Base-by-base conservation (phyloP, 305 asterid genomes). In the Fraxinus greggii region DNA sequence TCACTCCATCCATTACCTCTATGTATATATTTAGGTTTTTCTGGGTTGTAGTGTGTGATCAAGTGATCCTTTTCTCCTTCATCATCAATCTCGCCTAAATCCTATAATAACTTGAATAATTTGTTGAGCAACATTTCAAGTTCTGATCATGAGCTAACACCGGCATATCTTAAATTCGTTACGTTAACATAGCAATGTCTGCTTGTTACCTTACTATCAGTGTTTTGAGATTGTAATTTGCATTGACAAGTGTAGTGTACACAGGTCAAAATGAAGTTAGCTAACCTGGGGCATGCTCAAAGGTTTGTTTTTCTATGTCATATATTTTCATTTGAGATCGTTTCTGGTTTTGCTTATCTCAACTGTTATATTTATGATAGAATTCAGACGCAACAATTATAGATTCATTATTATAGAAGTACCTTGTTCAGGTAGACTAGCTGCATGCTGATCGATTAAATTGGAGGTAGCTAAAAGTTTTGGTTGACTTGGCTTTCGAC, bases 231-330 rank as follows among this genome's bases (percentile, higher is more conserved):
- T 78, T 72, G 45, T 87, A 15, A 3, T 51, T 54, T 36, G 51
- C 72, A 63, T 86, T 86, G 72, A 88, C 77, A 76, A 81, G 80
- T 80, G 84, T 75, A 77, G 80, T 42, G 38, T 79, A 75, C 82
- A 82, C 93, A 96, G 99, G 92, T 96, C 86, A 96, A 90, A 88
- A 91, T 90, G 95, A 94, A 96, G 93, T 89, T 94, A 61, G 82
- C 87, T 79, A 93, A 87, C 81, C 36, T 89, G 82, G 98, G 98
- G 67, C 99, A 91, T 85, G 92, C 95, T 84, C 99, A 96, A 82
- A 94, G 93, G 99, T 95, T 79, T 80, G 86, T 84, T 79, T 10
- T 67, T 36, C 56, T 63, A n/a, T 31, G 6, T 67, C 73, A 31
- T 56, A 13, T 4, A 19, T 59, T 24, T 80, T 78, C 12, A 61